These are phyloP conservation scores for Ballota nigra DNA, from an alignment of 257 asterid species.

Conservation along the genomic window DNA sequence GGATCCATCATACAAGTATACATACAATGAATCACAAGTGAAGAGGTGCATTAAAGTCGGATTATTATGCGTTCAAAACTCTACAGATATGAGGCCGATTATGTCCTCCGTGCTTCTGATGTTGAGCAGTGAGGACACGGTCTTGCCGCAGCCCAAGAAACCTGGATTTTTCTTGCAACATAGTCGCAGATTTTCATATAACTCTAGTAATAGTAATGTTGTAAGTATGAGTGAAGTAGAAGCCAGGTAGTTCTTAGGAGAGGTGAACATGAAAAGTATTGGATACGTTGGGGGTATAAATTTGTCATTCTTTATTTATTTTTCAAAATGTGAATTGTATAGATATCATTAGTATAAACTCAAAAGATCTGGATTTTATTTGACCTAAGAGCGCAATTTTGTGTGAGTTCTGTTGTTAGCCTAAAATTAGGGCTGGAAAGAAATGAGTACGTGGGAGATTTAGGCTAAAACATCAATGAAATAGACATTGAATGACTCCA, in stretches of 20 bases:
- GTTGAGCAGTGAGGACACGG: slow-evolving; percentile 15
- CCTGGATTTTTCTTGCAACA: slow-evolving; percentile 10
- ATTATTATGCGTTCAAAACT: slow-evolving; percentile 20
- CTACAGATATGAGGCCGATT: slow-evolving; percentile 10
- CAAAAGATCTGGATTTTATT: too few relatives aligned
- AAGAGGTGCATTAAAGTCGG: slow-evolving; percentile 17
- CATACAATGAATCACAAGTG: slow-evolving; percentile 11
- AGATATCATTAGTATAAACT: too few relatives aligned
- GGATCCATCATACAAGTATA: neutral
- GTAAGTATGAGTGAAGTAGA: neutral
- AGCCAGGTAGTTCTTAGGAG: slow-evolving; percentile 8
- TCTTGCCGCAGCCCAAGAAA: slow-evolving; percentile 11
- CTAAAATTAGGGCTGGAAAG: too few relatives aligned
- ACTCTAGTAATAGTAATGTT: neutral
- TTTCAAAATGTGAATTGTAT: too few relatives aligned
- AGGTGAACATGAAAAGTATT: too few relatives aligned
- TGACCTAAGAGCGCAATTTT: too few relatives aligned
- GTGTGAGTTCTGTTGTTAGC: too few relatives aligned
- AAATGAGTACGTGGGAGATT: too few relatives aligned
- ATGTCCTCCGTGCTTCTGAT: slow-evolving; percentile 14
- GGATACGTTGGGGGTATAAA: too few relatives aligned
- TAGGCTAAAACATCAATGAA: too few relatives aligned
- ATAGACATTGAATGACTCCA: too few relatives aligned
- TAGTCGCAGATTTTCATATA: neutral
- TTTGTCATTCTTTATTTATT: too few relatives aligned